These are phyloP conservation scores for Emydomyces testavorans DNA, from an alignment of 2,329 filamentous ascomycete genomes.

Conservation along the genomic window DNA sequence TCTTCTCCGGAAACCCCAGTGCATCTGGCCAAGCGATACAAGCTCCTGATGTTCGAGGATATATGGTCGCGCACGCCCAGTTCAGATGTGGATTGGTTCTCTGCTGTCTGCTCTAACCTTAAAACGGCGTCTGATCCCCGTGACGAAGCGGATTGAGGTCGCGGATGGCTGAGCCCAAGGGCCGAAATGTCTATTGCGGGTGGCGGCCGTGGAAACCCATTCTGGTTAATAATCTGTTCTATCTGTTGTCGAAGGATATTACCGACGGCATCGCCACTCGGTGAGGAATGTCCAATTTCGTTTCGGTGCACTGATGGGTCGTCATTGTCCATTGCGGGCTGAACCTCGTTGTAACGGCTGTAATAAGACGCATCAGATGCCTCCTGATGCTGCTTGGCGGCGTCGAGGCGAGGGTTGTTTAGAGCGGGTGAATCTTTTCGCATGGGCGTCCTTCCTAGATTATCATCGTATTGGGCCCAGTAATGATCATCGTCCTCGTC, in stretches of 20 bases:
- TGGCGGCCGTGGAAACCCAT: neutral
- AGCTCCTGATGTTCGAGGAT: slow-evolving; percentile 50
- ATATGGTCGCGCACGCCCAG: slow-evolving; percentile 53
- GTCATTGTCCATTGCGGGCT: slow-evolving; percentile 52
- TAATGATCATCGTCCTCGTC: slow-evolving; percentile 52
- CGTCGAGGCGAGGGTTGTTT: slow-evolving; percentile 20
- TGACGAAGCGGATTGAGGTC: slow-evolving; percentile 33
- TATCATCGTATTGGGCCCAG: slow-evolving; percentile 53
- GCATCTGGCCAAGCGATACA: slow-evolving; percentile 49
- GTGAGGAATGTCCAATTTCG: slow-evolving; percentile 40
- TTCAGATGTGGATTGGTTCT: slow-evolving; percentile 44
- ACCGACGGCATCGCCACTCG: slow-evolving; percentile 39
- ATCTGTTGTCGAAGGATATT: slow-evolving; percentile 32
- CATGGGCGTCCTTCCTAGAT: slow-evolving; percentile 42
- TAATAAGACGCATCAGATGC: slow-evolving; percentile 49
- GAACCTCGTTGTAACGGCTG: slow-evolving; percentile 50
- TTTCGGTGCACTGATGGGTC: slow-evolving; percentile 47
- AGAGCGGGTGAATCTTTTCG: slow-evolving; percentile 28
- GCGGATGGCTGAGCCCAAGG: slow-evolving; percentile 31
- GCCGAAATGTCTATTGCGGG: neutral
- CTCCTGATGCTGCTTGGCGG: slow-evolving; percentile 23
- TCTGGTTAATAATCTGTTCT: slow-evolving; percentile 17
- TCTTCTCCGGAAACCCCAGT: slow-evolving; percentile 49
- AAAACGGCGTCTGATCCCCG: slow-evolving; percentile 41
- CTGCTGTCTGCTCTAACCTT: slow-evolving; percentile 44